These are phyloP conservation scores for Ephemerocybe angulata DNA, from an alignment of 768 basidiomycete genomes.

Conservation along the genomic window DNA sequence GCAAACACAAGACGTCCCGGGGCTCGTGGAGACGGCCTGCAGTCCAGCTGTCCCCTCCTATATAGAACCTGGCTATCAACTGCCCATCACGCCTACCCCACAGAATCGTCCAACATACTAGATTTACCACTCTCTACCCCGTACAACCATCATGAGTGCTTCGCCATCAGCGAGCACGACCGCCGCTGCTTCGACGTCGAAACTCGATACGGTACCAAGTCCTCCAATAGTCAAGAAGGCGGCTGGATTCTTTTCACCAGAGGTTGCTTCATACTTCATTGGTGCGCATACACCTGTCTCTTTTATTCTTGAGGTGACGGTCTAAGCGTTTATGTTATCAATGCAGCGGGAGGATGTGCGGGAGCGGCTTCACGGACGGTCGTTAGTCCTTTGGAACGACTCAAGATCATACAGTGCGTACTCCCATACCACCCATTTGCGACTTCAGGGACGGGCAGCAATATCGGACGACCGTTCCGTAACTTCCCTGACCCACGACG, in stretches of 20 bases:
- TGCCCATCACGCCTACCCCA: neutral
- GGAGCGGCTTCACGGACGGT: conserved; percentile 82
- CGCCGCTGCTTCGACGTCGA: neutral
- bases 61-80: neutral
- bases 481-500: too few relatives aligned
- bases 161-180: conserved; percentile 1
- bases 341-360: conserved; percentile 51
- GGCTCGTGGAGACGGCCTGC: neutral
- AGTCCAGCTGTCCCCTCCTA: neutral
- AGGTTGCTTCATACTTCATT: conserved; percentile 43
- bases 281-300: conserved; percentile 22
- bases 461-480: too few relatives aligned
- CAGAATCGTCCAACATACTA: conserved; percentile 2
- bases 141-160: conserved; percentile 6
- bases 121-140: neutral
- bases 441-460: neutral
- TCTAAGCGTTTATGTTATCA: conserved; percentile 8
- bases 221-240: neutral
- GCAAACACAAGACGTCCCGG: neutral
- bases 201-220: neutral
- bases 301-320: conserved; percentile 1
- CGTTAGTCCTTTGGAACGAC: conserved; percentile 84
- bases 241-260: conserved; percentile 29
- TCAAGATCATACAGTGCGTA: conserved; percentile 95
- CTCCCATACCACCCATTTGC: conserved; percentile 6